Evolutionary conservation across 371 early-diverging fungal genomes (phyloP), one percentile per base, ranked within the genome.

Genomic region (Aphelidium insulamus): DNA sequence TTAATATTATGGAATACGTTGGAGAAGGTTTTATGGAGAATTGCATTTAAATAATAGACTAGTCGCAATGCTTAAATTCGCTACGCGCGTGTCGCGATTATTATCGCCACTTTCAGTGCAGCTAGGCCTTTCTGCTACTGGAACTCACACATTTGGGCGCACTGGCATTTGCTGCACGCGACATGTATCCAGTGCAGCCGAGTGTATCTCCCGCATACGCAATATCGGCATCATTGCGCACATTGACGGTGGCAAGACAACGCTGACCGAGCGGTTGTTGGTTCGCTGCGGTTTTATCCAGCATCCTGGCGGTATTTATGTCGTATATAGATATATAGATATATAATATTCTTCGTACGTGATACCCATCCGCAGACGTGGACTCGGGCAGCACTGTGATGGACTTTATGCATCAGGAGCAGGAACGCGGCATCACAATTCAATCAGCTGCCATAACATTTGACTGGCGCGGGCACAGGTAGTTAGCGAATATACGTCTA

Each of bases 211-310:
- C n/a, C n/a, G n/a, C 28, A 77, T 82, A 8, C 63, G 92, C 29
- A 92, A 92, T 43, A 68, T 92, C 39, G 94, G 92, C 5, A 91
- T 92, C 28, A 84, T 92, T 38, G 95, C 95, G 0, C 95, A 94
- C 40, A 88, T 94, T 39, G 95, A 94, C 52, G 95, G 91, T 11
- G 80, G 77, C 30, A 92, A 94, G 48, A 94, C 95, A 9, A 94
- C 95, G 1, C 84, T 85, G 1, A 86, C 91, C 0, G 95, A 94
- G 44, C 72, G 94, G n/a, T 85, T 94, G 78, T 64, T 94, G 9
- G 77, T 74, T 49, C 82, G 84, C 56, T 78, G 86, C 3, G 91
- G 92, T 5, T 74, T 79, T 30, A 92, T 85, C 0, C 70, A 70
- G 32, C 50, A 62, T 6, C 72, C 87, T 29, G 86, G 85, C 37